Percentiles rank a stretch among this genome's conserved stretches.
These are phyloP conservation scores for Cryptosporidium parvum DNA, from an alignment of 169 alveolate genomes.

Conservation along the genomic window DNA sequence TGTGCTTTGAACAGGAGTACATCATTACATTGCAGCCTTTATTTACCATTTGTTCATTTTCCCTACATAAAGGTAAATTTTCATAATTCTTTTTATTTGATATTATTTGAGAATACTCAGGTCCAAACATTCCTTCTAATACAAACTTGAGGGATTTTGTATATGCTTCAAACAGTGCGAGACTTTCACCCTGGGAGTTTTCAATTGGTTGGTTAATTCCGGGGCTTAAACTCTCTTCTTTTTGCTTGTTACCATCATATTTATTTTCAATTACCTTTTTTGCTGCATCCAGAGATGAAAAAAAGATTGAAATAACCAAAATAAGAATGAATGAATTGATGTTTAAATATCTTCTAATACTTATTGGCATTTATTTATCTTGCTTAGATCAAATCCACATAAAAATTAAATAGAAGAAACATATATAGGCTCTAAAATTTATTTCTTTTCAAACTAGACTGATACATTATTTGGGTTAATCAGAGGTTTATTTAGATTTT, in stretches of 20 bases:
- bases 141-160: constrained; percentile 25
- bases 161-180: constrained; percentile 32
- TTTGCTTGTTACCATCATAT: background rate
- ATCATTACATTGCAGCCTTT: constrained; percentile 69
- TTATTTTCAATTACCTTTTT: constrained; percentile 3
- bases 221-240: background rate
- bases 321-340: background rate
- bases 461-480: no score
- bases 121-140: constrained; percentile 58
- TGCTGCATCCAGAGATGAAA: background rate
- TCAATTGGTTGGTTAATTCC: background rate
- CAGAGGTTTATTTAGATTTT: background rate
- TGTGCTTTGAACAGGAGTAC: constrained; percentile 40
- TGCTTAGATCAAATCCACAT: background rate
- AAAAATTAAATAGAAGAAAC: no score
- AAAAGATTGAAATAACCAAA: background rate
- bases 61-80: constrained; percentile 34
- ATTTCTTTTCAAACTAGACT: background rate
- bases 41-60: constrained; percentile 60
- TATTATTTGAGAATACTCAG: constrained; percentile 10
- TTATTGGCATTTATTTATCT: background rate
- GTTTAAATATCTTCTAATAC: background rate
- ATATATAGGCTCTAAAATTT: background rate
- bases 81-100: background rate
- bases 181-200: constrained; percentile 7